A percentile compares a stretch with the other conserved stretches of the same genome.
Conservation (phyloP, 2,329 filamentous ascomycete species). For the Sporothrix globosa region DNA sequence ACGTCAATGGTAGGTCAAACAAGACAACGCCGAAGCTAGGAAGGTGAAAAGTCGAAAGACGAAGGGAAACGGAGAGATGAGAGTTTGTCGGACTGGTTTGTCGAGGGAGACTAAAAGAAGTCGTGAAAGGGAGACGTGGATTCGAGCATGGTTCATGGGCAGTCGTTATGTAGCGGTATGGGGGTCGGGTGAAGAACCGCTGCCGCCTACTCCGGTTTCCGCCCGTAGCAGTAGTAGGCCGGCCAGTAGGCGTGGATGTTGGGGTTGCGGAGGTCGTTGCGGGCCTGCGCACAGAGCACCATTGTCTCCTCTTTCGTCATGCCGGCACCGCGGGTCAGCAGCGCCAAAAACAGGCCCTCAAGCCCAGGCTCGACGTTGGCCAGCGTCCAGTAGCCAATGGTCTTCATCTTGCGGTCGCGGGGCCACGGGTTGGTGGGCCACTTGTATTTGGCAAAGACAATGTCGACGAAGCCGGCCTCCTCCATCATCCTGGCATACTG, state of each 20-base stretch:
- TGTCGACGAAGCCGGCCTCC: constrained; percentile 41
- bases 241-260: constrained; percentile 41
- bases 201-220: constrained; percentile 25
- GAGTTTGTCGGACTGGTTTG: too few relatives aligned
- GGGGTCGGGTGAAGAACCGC: too few relatives aligned
- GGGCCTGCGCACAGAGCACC: constrained; percentile 36
- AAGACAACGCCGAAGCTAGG: not conserved
- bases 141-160: not conserved
- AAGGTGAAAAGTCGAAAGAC: not conserved
- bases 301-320: constrained; percentile 40
- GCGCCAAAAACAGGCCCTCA: constrained; percentile 41
- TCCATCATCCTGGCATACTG: constrained; percentile 38
- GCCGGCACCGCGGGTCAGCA: constrained; percentile 41
- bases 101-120: too few relatives aligned
- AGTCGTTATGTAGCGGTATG: not conserved
- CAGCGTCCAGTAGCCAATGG: constrained; percentile 40
- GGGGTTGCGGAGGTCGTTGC: constrained; percentile 37
- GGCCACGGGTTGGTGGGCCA: constrained; percentile 43
- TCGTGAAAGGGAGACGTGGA: not conserved
- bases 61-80: too few relatives aligned
- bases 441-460: constrained; percentile 38
- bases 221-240: constrained; percentile 32
- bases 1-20: not conserved
- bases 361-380: constrained; percentile 41
- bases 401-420: constrained; percentile 40